Percentiles rank a stretch among this genome's conserved stretches.
These are phyloP conservation scores for Astragalus glycyphyllos DNA, from an alignment of 306 rosid species.

Conservation along the genomic window DNA sequence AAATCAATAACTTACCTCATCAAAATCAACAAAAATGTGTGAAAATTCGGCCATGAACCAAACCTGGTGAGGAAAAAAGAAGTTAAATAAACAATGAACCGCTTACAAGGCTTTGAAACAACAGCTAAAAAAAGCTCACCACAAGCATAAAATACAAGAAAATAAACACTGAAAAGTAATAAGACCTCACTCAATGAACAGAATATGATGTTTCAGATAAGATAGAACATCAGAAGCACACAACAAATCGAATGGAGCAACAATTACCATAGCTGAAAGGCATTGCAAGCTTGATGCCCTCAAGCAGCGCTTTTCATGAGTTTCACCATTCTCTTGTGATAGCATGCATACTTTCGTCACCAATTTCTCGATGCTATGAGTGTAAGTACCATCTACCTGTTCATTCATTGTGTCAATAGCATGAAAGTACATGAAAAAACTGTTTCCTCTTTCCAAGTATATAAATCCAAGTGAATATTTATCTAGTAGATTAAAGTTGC, in stretches of 20 bases:
- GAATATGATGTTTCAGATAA: conserved; percentile 8
- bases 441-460: conserved; percentile 17
- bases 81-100: conserved; percentile 34
- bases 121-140: neutral
- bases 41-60: conserved; percentile 94
- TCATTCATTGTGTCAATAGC: conserved; percentile 42
- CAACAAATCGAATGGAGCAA: conserved; percentile 25
- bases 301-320: conserved; percentile 60
- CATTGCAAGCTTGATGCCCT: conserved; percentile 97
- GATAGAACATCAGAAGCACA: conserved; percentile 2
- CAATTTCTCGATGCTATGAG: conserved; percentile 80
- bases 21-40: conserved; percentile 75
- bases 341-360: conserved; percentile 75
- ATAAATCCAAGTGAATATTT: neutral
- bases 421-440: conserved; percentile 29
- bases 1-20: conserved; percentile 66
- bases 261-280: conserved; percentile 90
- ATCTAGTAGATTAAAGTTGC: conserved; percentile 2
- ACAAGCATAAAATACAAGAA: neutral
- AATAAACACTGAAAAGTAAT: conserved; percentile 10
- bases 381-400: conserved; percentile 86
- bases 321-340: conserved; percentile 67
- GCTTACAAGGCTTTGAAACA: neutral
- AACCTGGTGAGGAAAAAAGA: conserved; percentile 61
- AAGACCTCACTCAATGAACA: neutral